Percentiles rank a stretch among this genome's conserved stretches.
These are phyloP conservation scores for Ascochyta fabae DNA, from an alignment of 2,329 filamentous ascomycete genomes.

Conservation along the genomic window DNA sequence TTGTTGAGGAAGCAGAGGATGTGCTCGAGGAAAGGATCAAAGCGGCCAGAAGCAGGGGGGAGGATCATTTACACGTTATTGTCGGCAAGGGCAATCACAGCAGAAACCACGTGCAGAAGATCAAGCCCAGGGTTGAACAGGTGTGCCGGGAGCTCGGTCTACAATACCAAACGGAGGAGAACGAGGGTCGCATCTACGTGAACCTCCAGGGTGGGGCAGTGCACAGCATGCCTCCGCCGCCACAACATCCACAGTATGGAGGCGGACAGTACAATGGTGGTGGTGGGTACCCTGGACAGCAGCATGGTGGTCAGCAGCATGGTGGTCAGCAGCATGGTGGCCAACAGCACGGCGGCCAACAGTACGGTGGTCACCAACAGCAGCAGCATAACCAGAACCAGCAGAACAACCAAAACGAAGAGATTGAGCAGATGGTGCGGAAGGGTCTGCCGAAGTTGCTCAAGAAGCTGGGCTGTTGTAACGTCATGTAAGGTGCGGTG, in stretches of 20 bases:
- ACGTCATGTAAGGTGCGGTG: conserved; percentile 67
- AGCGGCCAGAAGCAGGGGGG: conserved; percentile 73
- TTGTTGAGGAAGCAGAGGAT: conserved; percentile 91
- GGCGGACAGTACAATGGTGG: conserved; percentile 41
- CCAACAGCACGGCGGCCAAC: conserved; percentile 47
- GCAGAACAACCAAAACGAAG: conserved; percentile 60
- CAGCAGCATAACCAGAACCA: conserved; percentile 49
- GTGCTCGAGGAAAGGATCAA: conserved; percentile 87
- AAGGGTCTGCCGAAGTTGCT: conserved; percentile 67
- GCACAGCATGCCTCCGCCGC: conserved; percentile 48
- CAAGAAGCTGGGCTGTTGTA: conserved; percentile 72
- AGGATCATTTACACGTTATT: conserved; percentile 89
- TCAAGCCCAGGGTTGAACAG: conserved; percentile 92
- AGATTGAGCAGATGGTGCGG: conserved; percentile 66
- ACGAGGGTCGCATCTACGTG: conserved; percentile 87
- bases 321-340: conserved; percentile 49
- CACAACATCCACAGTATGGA: conserved; percentile 47
- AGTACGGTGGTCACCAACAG: conserved; percentile 45
- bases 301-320: conserved; percentile 51
- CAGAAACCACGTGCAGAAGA: conserved; percentile 81
- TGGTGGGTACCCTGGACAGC: conserved; percentile 42
- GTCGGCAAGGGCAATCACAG: conserved; percentile 96
- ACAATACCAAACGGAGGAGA: conserved; percentile 83
- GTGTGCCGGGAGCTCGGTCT: conserved; percentile 84
- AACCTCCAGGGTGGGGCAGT: conserved; percentile 76